A percentile compares a stretch with the other conserved stretches of the same genome.
phyloP scores from a whole-genome alignment of 495 filamentous ascomycete genomes.

The Xylaria nigripes region DNA sequence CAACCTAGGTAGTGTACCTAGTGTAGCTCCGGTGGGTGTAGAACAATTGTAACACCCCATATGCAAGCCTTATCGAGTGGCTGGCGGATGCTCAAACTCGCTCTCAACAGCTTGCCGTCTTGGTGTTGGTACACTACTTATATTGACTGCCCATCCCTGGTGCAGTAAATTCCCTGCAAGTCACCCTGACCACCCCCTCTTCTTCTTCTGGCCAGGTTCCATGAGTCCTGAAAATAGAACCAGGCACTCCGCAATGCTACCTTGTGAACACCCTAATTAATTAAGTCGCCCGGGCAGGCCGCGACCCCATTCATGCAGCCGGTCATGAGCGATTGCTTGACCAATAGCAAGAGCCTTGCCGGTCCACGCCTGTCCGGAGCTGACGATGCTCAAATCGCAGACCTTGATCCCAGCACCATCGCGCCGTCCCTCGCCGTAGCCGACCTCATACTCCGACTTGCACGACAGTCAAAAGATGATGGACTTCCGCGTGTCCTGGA shows the following conservation, averaged over 20 bases:
- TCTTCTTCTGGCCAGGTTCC: slow-evolving; percentile 1
- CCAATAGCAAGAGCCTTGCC: background rate
- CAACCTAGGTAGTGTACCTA: too few species aligned
- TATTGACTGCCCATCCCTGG: background rate
- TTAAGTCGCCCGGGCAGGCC: background rate
- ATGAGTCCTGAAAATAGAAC: slow-evolving; percentile 2
- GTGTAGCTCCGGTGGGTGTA: background rate
- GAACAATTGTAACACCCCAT: slow-evolving; percentile 1
- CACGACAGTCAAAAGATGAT: too few species aligned
- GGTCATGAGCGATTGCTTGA: background rate
- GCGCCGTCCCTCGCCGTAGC: too few species aligned
- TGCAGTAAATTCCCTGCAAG: background rate
- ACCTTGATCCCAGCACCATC: too few species aligned
- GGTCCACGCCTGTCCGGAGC: too few species aligned
- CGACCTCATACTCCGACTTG: too few species aligned
- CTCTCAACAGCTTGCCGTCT: slow-evolving; percentile 7
- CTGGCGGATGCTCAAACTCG: slow-evolving; percentile 5
- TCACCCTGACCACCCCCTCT: background rate
- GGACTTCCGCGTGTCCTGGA: too few species aligned
- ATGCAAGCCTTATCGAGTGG: slow-evolving; percentile 10
- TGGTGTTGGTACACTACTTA: too few species aligned
- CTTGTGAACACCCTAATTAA: background rate
- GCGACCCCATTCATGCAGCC: background rate
- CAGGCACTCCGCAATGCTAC: background rate
- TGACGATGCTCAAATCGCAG: too few species aligned